Conservation (phyloP, 2,329 filamentous ascomycete genomes). For the Arthrinium puccinioides region DNA sequence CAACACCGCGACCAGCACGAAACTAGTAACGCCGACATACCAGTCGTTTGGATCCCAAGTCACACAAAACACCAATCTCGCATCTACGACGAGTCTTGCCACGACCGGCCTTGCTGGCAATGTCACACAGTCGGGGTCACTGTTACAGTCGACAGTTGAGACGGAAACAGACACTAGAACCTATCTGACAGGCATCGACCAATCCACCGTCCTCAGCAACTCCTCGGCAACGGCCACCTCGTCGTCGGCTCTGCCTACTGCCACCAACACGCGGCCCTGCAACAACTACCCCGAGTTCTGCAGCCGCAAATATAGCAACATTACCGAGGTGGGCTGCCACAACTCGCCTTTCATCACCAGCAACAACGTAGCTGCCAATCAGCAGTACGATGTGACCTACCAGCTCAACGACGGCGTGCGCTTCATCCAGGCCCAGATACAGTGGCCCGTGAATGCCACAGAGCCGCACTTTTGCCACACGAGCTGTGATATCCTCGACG, state of each 20-base stretch:
- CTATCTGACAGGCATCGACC: conserved; percentile 39
- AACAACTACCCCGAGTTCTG: conserved; percentile 77
- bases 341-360: conserved; percentile 70
- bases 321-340: conserved; percentile 71
- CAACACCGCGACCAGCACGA: conserved; percentile 17
- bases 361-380: conserved; percentile 71
- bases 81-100: conserved; percentile 17
- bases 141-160: conserved; percentile 15
- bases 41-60: conserved; percentile 33
- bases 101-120: conserved; percentile 22
- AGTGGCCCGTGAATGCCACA: conserved; percentile 43
- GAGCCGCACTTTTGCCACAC: conserved; percentile 76
- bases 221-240: conserved; percentile 30
- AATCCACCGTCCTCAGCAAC: conserved; percentile 31
- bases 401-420: conserved; percentile 75
- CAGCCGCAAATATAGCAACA: conserved; percentile 68
- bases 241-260: conserved; percentile 30
- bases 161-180: conserved; percentile 20
- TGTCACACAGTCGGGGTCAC: conserved; percentile 15
- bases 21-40: conserved; percentile 36
- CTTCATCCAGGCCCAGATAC: conserved; percentile 57
- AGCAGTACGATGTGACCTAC: conserved; percentile 56
- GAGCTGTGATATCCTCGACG: conserved; percentile 73
- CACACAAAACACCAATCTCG: conserved; percentile 26
- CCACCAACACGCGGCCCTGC: conserved; percentile 70